Conservation (phyloP, 805 yeast genomes). For the Teunomyces cretensis region DNA sequence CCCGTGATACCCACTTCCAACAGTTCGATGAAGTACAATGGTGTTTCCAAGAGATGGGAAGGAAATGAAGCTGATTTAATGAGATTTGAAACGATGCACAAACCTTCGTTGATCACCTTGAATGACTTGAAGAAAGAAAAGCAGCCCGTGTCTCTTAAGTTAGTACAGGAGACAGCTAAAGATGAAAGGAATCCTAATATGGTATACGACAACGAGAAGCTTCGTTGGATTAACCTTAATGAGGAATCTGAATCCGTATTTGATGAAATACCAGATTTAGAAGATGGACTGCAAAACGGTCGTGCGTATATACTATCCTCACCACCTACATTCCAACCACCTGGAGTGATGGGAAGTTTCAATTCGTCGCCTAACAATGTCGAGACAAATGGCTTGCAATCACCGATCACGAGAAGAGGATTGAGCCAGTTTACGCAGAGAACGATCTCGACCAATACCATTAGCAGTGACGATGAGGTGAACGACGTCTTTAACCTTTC, state of each 20-base stretch:
- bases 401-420: constrained; percentile 23
- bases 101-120: constrained; percentile 39
- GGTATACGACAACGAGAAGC: constrained; percentile 57
- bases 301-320: constrained; percentile 3
- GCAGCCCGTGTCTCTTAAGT: not conserved
- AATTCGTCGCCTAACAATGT: not conserved
- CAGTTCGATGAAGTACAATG: constrained; percentile 53
- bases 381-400: constrained; percentile 4
- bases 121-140: constrained; percentile 19
- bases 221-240: constrained; percentile 57
- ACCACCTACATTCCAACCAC: constrained; percentile 6
- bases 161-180: not conserved
- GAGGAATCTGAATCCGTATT: constrained; percentile 43
- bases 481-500: constrained; percentile 21
- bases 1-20: constrained; percentile 15
- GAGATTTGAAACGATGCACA: constrained; percentile 45
- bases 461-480: constrained; percentile 11
- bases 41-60: constrained; percentile 55
- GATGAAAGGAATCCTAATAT: constrained; percentile 40
- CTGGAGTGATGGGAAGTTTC: not conserved
- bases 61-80: constrained; percentile 61
- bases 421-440: constrained; percentile 38
- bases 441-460: constrained; percentile 28
- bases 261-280: constrained; percentile 49
- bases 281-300: constrained; percentile 9